Conservation (phyloP, 331 rosid genomes). For the Malus hybrid region DNA sequence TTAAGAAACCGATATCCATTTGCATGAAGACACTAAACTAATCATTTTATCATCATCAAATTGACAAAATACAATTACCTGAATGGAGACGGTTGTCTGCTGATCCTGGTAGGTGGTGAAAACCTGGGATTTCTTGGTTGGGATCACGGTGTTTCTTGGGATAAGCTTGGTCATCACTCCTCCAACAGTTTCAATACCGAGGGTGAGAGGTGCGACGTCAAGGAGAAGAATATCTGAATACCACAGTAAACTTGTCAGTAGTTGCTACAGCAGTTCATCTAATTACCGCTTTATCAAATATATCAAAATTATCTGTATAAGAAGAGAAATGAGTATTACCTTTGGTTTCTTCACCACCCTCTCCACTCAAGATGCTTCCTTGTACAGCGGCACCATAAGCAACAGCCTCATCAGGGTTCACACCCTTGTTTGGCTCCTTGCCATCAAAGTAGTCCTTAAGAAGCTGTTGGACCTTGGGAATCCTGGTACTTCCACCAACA, state of each 20-base stretch:
- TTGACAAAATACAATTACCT: slow-evolving; percentile 36
- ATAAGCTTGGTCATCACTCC: slow-evolving; percentile 98
- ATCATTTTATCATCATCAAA: neutral
- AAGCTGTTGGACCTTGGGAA: slow-evolving; percentile 92
- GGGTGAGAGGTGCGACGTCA: slow-evolving; percentile 90
- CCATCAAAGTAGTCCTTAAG: slow-evolving; percentile 90
- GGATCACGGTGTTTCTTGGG: slow-evolving; percentile 92
- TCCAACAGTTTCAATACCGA: slow-evolving; percentile 96
- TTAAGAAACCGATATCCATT: neutral
- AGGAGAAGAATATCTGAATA: slow-evolving; percentile 73
- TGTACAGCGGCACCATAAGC: slow-evolving; percentile 95
- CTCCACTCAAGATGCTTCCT: slow-evolving; percentile 95
- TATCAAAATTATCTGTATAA: neutral
- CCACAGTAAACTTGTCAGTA: neutral
- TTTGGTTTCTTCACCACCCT: slow-evolving; percentile 92
- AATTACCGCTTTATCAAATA: neutral
- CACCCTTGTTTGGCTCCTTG: slow-evolving; percentile 98
- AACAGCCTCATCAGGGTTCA: slow-evolving; percentile 94
- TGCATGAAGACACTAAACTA: neutral
- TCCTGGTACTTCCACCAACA: slow-evolving; percentile 95
- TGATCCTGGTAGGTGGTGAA: slow-evolving; percentile 97
- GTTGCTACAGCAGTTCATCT: neutral
- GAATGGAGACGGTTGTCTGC: slow-evolving; percentile 92
- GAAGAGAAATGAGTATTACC: slow-evolving; percentile 30
- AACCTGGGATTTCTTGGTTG: slow-evolving; percentile 96